These are phyloP conservation scores for Neofusicoccum sp. DNA, from an alignment of 2,329 filamentous ascomycete genomes.

Conservation along the genomic window DNA sequence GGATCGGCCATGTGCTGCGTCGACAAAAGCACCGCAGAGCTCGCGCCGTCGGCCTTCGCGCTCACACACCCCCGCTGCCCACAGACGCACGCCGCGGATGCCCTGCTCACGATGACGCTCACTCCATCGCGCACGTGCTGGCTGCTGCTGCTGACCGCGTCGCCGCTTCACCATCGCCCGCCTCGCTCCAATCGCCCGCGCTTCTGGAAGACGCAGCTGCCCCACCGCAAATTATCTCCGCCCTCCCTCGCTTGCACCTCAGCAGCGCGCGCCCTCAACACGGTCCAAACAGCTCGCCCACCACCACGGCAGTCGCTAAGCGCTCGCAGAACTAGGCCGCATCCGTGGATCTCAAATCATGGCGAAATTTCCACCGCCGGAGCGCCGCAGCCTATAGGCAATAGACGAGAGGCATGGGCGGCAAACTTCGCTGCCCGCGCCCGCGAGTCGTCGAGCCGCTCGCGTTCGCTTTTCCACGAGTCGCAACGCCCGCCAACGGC, in stretches of 20 bases:
- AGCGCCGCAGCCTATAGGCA: not conserved
- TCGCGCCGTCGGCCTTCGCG: not conserved
- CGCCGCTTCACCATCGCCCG: slow-evolving; percentile 8
- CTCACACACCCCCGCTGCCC: not conserved
- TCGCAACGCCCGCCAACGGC: not conserved
- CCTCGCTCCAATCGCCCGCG: not conserved
- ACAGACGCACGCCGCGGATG: not conserved
- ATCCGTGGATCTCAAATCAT: not conserved
- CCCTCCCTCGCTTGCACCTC: slow-evolving; percentile 5
- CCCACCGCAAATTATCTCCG: not conserved
- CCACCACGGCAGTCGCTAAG: not conserved
- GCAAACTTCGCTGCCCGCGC: slow-evolving; percentile 6
- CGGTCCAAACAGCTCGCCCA: not conserved
- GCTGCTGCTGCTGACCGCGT: slow-evolving; percentile 3
- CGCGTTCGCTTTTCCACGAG: slow-evolving; percentile 12
- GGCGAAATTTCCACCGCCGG: slow-evolving; percentile 8
- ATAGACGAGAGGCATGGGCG: slow-evolving; percentile 1
- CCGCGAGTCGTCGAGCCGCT: not conserved
- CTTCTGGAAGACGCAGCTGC: slow-evolving; percentile 4
- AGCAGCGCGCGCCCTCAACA: not conserved
- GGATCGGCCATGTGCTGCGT: no score
- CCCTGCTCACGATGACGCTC: slow-evolving; percentile 4
- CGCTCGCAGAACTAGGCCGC: slow-evolving; percentile 3
- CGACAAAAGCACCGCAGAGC: not conserved
- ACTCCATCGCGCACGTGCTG: slow-evolving; percentile 3